phyloP scores from a whole-genome alignment of 805 yeast species.

The Hanseniaspora meyeri region DNA sequence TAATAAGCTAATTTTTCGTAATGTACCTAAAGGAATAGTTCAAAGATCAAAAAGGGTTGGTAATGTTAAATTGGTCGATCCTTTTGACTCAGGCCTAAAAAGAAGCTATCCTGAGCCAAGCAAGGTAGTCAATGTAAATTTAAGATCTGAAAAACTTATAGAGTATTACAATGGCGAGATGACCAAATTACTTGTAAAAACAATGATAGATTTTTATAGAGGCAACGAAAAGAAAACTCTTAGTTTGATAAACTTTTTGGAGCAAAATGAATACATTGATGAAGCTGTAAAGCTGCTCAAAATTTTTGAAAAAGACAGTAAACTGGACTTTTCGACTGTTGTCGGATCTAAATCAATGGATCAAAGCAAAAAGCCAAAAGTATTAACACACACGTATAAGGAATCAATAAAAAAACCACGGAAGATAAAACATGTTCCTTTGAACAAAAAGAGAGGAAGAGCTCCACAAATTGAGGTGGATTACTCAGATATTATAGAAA shows the following conservation, averaged over 20 bases:
- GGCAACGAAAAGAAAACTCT: background rate
- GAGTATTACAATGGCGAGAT: background rate
- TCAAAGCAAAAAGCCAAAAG: background rate
- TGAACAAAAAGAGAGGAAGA: background rate
- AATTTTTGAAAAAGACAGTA: conserved; percentile 28
- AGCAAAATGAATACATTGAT: background rate
- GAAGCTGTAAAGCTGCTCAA: conserved; percentile 21
- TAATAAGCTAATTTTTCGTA: no score
- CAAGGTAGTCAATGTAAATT: background rate
- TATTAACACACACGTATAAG: background rate
- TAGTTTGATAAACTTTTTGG: background rate
- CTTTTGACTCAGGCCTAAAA: background rate
- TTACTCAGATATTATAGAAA: background rate
- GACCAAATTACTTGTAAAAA: background rate
- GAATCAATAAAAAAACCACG: background rate
- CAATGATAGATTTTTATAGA: background rate
- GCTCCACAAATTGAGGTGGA: background rate
- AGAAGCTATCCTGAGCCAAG: background rate
- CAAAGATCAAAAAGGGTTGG: background rate
- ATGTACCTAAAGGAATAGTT: background rate
- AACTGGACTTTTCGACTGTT: conserved; percentile 22
- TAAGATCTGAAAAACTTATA: background rate
- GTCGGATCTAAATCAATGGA: background rate
- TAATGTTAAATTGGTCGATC: background rate
- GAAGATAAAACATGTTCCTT: background rate